A percentile compares a stretch with the other conserved stretches of the same genome.
phyloP scores from a whole-genome alignment of 2,329 filamentous ascomycete species.

The Ascomycota sp. region DNA sequence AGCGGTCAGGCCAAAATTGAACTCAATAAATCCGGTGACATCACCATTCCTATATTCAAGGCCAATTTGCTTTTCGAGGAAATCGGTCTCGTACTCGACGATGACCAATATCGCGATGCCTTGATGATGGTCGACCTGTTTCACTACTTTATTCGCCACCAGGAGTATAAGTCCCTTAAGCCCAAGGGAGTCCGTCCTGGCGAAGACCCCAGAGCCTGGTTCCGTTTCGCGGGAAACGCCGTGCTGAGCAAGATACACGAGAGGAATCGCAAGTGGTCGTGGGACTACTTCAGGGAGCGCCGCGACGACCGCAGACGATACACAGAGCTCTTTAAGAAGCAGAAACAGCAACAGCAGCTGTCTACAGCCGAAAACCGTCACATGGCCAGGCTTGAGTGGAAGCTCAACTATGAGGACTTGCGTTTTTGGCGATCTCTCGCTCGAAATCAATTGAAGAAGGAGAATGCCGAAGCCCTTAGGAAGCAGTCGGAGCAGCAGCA shows the following conservation, averaged over 20 bases:
- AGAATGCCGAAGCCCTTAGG: slow-evolving; percentile 76
- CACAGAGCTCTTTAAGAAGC: slow-evolving; percentile 90
- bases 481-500: slow-evolving; percentile 25
- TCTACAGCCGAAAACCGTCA: slow-evolving; percentile 48
- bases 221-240: slow-evolving; percentile 73
- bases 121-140: slow-evolving; percentile 97
- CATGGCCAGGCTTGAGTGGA: slow-evolving; percentile 57
- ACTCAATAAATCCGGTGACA: slow-evolving; percentile 74
- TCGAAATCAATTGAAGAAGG: slow-evolving; percentile 82
- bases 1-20: slow-evolving; percentile 87
- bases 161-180: slow-evolving; percentile 85
- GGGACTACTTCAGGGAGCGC: slow-evolving; percentile 84
- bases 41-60: slow-evolving; percentile 65
- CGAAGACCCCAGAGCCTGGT: slow-evolving; percentile 80
- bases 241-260: slow-evolving; percentile 89
- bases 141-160: slow-evolving; percentile 92
- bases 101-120: slow-evolving; percentile 89
- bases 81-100: slow-evolving; percentile 90
- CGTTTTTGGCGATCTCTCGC: slow-evolving; percentile 92
- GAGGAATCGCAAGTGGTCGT: slow-evolving; percentile 77
- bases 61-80: slow-evolving; percentile 86
- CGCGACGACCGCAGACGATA: slow-evolving; percentile 75
- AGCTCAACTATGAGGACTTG: slow-evolving; percentile 80
- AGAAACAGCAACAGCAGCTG: slow-evolving; percentile 52
- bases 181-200: slow-evolving; percentile 62